phyloP scores from a whole-genome alignment of 1,284 basidiomycete genomes.

The Austroboletus olivaceoglutinosus region DNA sequence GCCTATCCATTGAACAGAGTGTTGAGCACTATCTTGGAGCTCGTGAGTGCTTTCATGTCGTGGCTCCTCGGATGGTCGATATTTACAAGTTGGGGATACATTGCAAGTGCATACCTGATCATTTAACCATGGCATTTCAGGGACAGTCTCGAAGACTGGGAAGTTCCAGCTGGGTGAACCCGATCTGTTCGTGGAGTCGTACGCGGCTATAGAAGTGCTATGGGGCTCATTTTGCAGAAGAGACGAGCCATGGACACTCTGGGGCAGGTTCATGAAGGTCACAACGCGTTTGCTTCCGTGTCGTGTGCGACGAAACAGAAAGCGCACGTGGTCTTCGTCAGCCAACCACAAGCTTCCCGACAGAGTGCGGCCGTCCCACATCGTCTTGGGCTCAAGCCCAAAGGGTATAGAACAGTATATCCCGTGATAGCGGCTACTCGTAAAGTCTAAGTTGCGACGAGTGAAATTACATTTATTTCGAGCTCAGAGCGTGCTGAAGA shows the following conservation, averaged over 20 bases:
- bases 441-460: constrained; percentile 14
- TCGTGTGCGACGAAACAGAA: neutral
- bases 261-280: constrained; percentile 20
- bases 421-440: neutral
- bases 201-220: neutral
- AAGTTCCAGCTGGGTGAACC: neutral
- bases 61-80: constrained; percentile 5
- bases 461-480: constrained; percentile 45
- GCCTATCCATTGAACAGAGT: neutral
- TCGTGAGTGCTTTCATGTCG: neutral
- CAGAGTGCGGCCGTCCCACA: no score
- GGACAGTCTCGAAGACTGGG: constrained; percentile 9
- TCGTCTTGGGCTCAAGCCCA: neutral
- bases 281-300: neutral
- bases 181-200: neutral
- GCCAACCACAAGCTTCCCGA: neutral
- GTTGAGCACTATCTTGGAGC: neutral
- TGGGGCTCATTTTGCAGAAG: constrained; percentile 25
- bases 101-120: constrained; percentile 14
- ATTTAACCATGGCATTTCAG: constrained; percentile 14
- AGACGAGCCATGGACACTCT: constrained; percentile 19
- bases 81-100: no score
- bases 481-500: constrained; percentile 78
- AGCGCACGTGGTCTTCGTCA: neutral
- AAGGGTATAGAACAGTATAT: neutral